Conservation (phyloP, 495 filamentous ascomycete species). For the Aspergillus saccharolyticus region DNA sequence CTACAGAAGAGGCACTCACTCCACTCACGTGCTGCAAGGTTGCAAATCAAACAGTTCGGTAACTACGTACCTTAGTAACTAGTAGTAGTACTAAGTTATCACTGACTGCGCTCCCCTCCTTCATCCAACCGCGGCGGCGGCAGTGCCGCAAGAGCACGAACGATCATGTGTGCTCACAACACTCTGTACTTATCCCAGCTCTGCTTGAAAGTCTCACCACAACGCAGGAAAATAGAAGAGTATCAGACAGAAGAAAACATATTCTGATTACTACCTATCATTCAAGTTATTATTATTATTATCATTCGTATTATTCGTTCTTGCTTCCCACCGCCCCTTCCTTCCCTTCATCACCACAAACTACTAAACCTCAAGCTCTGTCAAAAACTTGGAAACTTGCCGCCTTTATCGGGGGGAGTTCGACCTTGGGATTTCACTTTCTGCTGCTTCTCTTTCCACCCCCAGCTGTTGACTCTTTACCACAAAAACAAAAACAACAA, state of each 20-base stretch:
- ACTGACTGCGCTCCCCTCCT: conserved; percentile 31
- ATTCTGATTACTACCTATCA: too few relatives aligned
- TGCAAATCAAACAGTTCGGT: too few relatives aligned
- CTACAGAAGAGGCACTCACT: too few relatives aligned
- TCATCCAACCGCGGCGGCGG: conserved; percentile 9
- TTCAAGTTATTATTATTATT: too few relatives aligned
- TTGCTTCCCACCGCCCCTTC: background rate
- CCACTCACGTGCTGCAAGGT: too few relatives aligned
- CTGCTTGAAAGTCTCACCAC: conserved; percentile 24
- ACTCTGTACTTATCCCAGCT: conserved; percentile 2
- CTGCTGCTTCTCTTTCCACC: conserved; percentile 1
- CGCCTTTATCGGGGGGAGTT: conserved; percentile 11
- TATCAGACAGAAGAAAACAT: conserved; percentile 9
- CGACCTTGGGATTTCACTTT: background rate
- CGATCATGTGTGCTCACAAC: conserved; percentile 40
- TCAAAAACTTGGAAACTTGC: conserved; percentile 11
- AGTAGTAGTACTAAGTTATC: background rate
- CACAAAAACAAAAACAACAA: background rate
- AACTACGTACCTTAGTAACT: too few relatives aligned
- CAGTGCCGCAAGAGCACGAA: conserved; percentile 15
- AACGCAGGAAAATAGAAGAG: conserved; percentile 9
- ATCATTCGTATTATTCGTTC: too few relatives aligned
- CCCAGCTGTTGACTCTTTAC: background rate
- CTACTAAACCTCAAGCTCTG: conserved; percentile 1
- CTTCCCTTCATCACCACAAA: background rate